phyloP scores from a whole-genome alignment of 2,329 filamentous ascomycete genomes.

The Xylaria sp. region DNA sequence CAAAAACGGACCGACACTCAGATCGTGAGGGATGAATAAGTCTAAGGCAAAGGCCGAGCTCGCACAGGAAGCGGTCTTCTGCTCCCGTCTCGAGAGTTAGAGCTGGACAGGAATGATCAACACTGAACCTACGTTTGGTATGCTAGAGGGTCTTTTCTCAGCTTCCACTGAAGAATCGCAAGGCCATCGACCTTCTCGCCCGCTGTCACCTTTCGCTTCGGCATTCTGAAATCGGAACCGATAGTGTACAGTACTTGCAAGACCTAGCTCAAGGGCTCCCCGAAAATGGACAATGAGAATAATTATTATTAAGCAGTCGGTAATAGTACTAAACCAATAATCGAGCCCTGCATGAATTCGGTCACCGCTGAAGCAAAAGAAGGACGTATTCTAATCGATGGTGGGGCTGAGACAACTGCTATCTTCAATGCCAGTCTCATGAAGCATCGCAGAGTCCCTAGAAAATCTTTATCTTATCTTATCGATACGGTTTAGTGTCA shows the following conservation, averaged over 20 bases:
- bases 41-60: neutral
- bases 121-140: slow-evolving; percentile 33
- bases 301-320: neutral
- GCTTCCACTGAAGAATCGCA: slow-evolving; percentile 38
- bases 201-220: slow-evolving; percentile 38
- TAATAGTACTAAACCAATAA: neutral
- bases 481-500: slow-evolving; percentile 24
- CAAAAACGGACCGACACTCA: neutral
- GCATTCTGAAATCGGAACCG: slow-evolving; percentile 25
- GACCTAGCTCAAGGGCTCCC: neutral
- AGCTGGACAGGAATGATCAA: neutral
- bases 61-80: neutral
- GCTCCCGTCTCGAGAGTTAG: neutral
- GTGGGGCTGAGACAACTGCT: slow-evolving; percentile 11
- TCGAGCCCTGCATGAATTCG: neutral
- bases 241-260: slow-evolving; percentile 1
- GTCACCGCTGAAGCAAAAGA: slow-evolving; percentile 5
- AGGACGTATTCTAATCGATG: neutral
- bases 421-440: neutral
- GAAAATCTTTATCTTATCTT: slow-evolving; percentile 42
- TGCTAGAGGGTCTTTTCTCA: slow-evolving; percentile 40
- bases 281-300: neutral
- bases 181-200: slow-evolving; percentile 38
- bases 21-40: no score
- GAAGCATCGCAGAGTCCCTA: slow-evolving; percentile 14